Base-by-base conservation (phyloP, 139 green algal species). In the Deuterostichococcus epilithicus region DNA sequence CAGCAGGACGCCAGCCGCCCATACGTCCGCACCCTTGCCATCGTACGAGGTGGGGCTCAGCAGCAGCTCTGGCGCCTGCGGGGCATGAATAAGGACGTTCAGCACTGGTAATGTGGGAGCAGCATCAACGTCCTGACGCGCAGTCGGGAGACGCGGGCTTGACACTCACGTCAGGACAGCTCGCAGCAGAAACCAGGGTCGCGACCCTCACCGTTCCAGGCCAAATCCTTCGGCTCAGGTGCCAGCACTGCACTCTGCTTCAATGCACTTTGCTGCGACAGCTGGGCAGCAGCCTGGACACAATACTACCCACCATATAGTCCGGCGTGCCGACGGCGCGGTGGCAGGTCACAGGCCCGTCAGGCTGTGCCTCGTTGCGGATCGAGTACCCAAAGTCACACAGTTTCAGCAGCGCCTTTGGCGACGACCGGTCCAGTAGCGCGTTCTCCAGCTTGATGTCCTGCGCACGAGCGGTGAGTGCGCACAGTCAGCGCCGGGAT, bases 401-500 rank as follows among this genome's bases (percentile, higher is more conserved):
- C 59, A 98, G 95, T 81, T 99, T 99, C 22, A 99, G 84, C 71
- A 94, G 81, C 8, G 93, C 91, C 59, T 76, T 82, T n/a, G 86
- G 85, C 74, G 78, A 90, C 30, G 32, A 87, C 68, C 87, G 83
- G 73, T 97, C 91, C 77, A 99, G 86, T 67, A 99, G 89, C 39
- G 92, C 96, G 83, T 99, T 99, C 81, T 99, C 95, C 60, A 99
- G 88, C 88, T 98, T 97, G 75, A 98, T 96, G 84, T 98, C 93
- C 75, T 76, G 92, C 91, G 20, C 47, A 63, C 47, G 22, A 63
- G 18, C 18, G 47, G 47, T 28, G 22, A 63, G 22, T 18, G 18
- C 47, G 18, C 47, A 63, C 47, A 28, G n/a, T n/a, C n/a, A n/a
- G n/a, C n/a, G n/a, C n/a, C n/a, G n/a, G n/a, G n/a, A n/a, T n/a